Percentiles rank a stretch among this genome's conserved stretches.
phyloP scores from a whole-genome alignment of 2,329 filamentous ascomycete genomes.

The Fusarium mexicanum region DNA sequence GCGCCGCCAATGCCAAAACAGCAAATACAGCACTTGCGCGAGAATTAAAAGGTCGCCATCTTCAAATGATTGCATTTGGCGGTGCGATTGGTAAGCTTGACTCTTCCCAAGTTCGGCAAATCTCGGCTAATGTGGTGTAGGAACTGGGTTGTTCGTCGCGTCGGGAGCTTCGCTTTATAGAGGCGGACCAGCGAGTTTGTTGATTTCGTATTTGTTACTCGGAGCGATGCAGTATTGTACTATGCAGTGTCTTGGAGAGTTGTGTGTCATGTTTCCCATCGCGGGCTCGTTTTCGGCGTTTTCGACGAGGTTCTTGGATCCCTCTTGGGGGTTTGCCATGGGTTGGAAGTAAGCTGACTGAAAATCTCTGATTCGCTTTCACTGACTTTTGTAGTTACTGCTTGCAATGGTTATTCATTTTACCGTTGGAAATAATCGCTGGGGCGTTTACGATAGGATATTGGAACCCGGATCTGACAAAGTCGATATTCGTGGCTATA shows the following conservation, averaged over 20 bases:
- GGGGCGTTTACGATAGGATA: constrained; percentile 85
- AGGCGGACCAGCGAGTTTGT: constrained; percentile 81
- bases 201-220: constrained; percentile 80
- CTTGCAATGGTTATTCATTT: constrained; percentile 84
- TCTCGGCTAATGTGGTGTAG: constrained; percentile 48
- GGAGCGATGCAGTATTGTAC: constrained; percentile 92
- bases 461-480: constrained; percentile 73
- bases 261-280: constrained; percentile 90
- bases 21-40: constrained; percentile 79
- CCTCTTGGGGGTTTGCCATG: constrained; percentile 95
- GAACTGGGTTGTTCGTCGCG: constrained; percentile 87
- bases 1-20: constrained; percentile 74
- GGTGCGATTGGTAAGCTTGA: constrained; percentile 77
- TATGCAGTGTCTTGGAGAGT: constrained; percentile 89
- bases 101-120: not conserved
- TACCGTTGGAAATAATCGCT: constrained; percentile 87
- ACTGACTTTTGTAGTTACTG: constrained; percentile 70
- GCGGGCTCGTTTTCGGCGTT: constrained; percentile 93
- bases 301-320: constrained; percentile 93
- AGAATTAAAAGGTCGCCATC: constrained; percentile 81
- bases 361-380: rapidly evolving
- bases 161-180: constrained; percentile 75
- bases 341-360: constrained; percentile 79
- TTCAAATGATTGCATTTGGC: constrained; percentile 98
- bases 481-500: constrained; percentile 81